These are phyloP conservation scores for Ceratocystiopsis brevicomis DNA, from an alignment of 2,329 filamentous ascomycete species.

Conservation along the genomic window DNA sequence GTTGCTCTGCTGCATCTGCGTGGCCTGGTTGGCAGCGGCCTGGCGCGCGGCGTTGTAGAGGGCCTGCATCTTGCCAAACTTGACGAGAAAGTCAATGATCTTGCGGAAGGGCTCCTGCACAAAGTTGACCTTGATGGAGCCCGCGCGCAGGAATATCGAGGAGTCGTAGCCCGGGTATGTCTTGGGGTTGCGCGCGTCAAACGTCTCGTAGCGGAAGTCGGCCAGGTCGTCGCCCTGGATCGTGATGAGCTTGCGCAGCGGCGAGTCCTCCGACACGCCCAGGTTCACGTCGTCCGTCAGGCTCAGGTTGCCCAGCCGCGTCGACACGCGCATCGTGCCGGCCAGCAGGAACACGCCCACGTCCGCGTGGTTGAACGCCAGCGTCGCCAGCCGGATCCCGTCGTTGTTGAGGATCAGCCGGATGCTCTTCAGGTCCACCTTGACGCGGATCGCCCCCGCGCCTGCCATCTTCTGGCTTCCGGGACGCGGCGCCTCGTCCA, in stretches of 20 bases:
- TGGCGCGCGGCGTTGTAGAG: slow-evolving; percentile 94
- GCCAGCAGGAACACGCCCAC: slow-evolving; percentile 76
- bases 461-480: slow-evolving; percentile 19
- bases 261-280: slow-evolving; percentile 64
- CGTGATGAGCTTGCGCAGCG: slow-evolving; percentile 69
- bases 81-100: slow-evolving; percentile 93
- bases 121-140: slow-evolving; percentile 94
- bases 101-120: slow-evolving; percentile 93
- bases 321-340: slow-evolving; percentile 71
- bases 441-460: slow-evolving; percentile 83
- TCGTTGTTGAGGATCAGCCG: slow-evolving; percentile 93
- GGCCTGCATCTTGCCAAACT: slow-evolving; percentile 98
- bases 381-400: slow-evolving; percentile 77
- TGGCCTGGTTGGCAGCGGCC: slow-evolving; percentile 84
- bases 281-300: slow-evolving; percentile 88
- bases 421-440: slow-evolving; percentile 84
- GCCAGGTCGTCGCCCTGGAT: slow-evolving; percentile 92
- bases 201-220: slow-evolving; percentile 95
- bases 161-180: slow-evolving; percentile 89
- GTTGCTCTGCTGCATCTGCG: slow-evolving; percentile 75
- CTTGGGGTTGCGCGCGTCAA: slow-evolving; percentile 49
- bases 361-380: slow-evolving; percentile 83
- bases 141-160: slow-evolving; percentile 73
- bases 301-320: slow-evolving; percentile 70
- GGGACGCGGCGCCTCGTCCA: slow-evolving; percentile 17